A percentile compares a stretch with the other conserved stretches of the same genome.
Evolutionary conservation across 306 rosid genomes (phyloP).

Genomic region (Macrotyloma uniflorum): DNA sequence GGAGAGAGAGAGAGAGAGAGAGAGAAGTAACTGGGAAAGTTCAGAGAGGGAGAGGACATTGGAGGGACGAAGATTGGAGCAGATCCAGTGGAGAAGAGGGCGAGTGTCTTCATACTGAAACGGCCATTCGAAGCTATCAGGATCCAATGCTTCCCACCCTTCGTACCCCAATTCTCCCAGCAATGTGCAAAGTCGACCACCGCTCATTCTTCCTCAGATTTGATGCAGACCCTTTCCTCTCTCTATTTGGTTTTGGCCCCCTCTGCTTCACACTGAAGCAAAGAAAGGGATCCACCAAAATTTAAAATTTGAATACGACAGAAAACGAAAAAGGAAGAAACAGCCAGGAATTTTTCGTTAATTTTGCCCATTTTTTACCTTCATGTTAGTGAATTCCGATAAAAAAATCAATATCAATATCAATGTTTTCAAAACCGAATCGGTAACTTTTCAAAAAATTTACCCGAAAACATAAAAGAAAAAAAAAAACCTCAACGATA

Average conservation of each 20-base stretch:
- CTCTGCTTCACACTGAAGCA: neutral
- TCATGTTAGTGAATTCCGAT: too few species aligned
- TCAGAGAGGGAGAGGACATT: constrained; percentile 84
- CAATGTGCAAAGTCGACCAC: constrained; percentile 63
- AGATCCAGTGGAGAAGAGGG: constrained; percentile 90
- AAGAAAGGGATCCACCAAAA: too few species aligned
- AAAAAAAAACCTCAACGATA: too few species aligned
- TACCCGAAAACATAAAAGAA: too few species aligned
- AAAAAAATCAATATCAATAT: too few species aligned
- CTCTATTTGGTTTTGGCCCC: neutral
- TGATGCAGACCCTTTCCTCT: neutral
- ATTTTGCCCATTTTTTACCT: too few species aligned
- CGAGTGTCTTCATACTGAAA: constrained; percentile 90
- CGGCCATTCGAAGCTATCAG: constrained; percentile 97
- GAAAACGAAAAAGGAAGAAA: too few species aligned
- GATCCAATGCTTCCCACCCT: constrained; percentile 67
- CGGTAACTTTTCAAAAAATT: too few species aligned
- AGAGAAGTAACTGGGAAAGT: constrained; percentile 62
- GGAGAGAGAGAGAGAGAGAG: neutral
- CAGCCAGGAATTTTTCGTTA: too few species aligned
- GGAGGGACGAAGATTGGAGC: constrained; percentile 89
- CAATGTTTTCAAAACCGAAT: too few species aligned
- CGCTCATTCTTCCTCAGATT: constrained; percentile 58
- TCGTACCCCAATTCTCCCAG: constrained; percentile 74
- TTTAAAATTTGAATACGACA: too few species aligned